Conservation (phyloP, 371 early-diverging fungal species). For the Mortierella sp. region DNA sequence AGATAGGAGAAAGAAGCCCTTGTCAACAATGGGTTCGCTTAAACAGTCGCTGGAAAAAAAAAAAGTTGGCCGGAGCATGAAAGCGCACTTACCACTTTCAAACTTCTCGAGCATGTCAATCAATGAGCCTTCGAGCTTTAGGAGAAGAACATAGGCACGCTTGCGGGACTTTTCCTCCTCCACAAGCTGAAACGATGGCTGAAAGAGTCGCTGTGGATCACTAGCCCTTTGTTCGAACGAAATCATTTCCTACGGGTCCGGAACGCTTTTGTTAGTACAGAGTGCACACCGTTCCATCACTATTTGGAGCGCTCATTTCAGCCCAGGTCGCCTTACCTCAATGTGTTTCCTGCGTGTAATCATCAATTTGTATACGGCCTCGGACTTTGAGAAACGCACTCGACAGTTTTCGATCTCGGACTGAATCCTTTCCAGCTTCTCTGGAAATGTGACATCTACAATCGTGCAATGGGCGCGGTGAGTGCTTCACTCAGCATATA, state of each 20-base stretch:
- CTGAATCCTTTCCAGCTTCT: constrained; percentile 57
- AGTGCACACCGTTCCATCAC: too few species aligned
- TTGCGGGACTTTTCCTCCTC: constrained; percentile 92
- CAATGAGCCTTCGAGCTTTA: constrained; percentile 79
- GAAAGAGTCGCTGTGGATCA: constrained; percentile 86
- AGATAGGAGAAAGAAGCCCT: too few species aligned
- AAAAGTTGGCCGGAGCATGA: background rate
- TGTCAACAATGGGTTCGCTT: too few species aligned
- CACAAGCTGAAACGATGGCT: constrained; percentile 81
- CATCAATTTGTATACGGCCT: constrained; percentile 61
- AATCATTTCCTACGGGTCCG: constrained; percentile 68
- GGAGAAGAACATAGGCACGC: constrained; percentile 81
- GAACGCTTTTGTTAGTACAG: too few species aligned
- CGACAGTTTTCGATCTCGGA: constrained; percentile 48
- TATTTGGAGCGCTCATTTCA: too few species aligned
- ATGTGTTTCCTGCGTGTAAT: constrained; percentile 67
- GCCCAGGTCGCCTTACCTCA: constrained; percentile 51
- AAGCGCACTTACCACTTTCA: constrained; percentile 56
- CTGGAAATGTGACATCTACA: constrained; percentile 55
- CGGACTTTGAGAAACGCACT: constrained; percentile 35
- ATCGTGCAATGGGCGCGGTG: background rate
- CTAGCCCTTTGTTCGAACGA: constrained; percentile 90
- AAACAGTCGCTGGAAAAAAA: too few species aligned
- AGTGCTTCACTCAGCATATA: background rate
- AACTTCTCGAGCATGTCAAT: constrained; percentile 63